phyloP scores from a whole-genome alignment of 768 basidiomycete species.

The Pisolithus microcarpus region DNA sequence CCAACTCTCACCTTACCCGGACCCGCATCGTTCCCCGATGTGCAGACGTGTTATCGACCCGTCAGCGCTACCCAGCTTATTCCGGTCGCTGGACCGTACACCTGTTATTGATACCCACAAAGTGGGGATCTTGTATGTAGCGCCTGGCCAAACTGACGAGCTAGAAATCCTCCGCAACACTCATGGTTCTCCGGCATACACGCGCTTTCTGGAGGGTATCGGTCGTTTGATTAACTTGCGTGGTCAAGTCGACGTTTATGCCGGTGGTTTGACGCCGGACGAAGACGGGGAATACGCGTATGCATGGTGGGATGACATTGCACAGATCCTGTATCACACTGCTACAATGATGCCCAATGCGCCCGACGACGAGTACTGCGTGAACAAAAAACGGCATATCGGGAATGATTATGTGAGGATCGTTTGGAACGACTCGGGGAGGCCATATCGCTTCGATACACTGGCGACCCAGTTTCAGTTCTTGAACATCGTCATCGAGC shows the following conservation, averaged over 20 bases:
- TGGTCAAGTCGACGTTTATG: conserved; percentile 87
- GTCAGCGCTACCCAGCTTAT: conserved; percentile 47
- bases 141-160: conserved; percentile 81
- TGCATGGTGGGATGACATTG: conserved; percentile 98
- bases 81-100: conserved; percentile 68
- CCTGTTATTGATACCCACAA: conserved; percentile 98
- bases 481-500: conserved; percentile 94
- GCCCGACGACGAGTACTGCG: conserved; percentile 57
- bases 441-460: conserved; percentile 84
- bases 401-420: conserved; percentile 96
- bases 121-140: conserved; percentile 93
- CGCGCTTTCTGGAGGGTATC: conserved; percentile 84
- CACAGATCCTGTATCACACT: conserved; percentile 90
- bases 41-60: conserved; percentile 46
- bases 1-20: conserved; percentile 75
- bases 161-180: conserved; percentile 81
- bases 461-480: conserved; percentile 92
- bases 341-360: conserved; percentile 95
- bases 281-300: conserved; percentile 96
- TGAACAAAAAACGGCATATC: conserved; percentile 89
- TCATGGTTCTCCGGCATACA: conserved; percentile 92
- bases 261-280: conserved; percentile 84
- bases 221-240: conserved; percentile 83
- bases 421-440: conserved; percentile 96
- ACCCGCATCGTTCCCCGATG: conserved; percentile 30